Evolutionary conservation across 176 grass and related monocot species (phyloP).

Genomic region (Dactylis glomerata): DNA sequence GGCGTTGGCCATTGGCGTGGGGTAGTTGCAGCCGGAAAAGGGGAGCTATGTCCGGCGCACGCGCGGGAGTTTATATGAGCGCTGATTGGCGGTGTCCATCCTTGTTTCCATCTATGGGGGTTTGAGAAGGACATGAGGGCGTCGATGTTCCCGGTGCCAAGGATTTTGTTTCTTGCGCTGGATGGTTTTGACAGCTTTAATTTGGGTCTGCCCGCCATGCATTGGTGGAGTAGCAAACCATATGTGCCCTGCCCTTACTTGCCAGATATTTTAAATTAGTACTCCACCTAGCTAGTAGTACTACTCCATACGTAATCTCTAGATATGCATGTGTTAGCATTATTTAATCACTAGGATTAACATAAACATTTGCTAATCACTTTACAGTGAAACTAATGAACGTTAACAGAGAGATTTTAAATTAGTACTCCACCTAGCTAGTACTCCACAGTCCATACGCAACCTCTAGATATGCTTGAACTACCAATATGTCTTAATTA

Average conservation of each 20-base stretch:
- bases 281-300: too few relatives aligned
- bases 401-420: too few relatives aligned
- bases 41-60: conserved; percentile 18
- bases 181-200: conserved; percentile 36
- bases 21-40: background rate
- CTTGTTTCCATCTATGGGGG: conserved; percentile 44
- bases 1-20: background rate
- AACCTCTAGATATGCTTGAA: too few relatives aligned
- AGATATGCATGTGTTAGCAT: too few relatives aligned
- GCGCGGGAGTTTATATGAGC: conserved; percentile 42
- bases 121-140: conserved; percentile 44
- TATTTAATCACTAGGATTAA: too few relatives aligned
- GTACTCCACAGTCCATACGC: too few relatives aligned
- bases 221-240: background rate
- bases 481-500: too few relatives aligned
- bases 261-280: background rate
- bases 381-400: too few relatives aligned
- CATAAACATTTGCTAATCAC: too few relatives aligned
- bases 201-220: background rate
- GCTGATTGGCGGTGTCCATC: background rate
- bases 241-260: background rate
- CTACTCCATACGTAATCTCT: too few relatives aligned
- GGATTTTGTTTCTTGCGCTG: conserved; percentile 6
- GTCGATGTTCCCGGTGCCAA: conserved; percentile 46
- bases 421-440: too few relatives aligned